phyloP scores from a whole-genome alignment of 805 yeast species.

The Wickerhamomyces bovis region DNA sequence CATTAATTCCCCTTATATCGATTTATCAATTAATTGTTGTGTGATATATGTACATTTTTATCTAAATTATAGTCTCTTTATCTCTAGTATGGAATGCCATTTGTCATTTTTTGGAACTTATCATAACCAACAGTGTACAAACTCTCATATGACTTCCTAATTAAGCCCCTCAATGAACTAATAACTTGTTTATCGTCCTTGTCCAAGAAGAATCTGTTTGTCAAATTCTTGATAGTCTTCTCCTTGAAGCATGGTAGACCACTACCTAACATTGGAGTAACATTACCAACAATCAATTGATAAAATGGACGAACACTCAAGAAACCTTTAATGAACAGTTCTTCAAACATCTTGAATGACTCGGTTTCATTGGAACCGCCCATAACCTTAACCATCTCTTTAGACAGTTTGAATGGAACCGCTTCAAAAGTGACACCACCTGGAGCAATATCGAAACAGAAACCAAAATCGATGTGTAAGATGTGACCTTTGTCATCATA shows the following conservation, averaged over 20 bases:
- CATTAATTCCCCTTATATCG: no score
- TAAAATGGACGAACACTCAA: conserved; percentile 83
- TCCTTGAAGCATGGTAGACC: conserved; percentile 93
- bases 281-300: conserved; percentile 79
- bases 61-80: no score
- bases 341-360: conserved; percentile 91
- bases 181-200: conserved; percentile 87
- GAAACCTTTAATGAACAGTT: conserved; percentile 87
- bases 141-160: conserved; percentile 79
- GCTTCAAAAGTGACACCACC: conserved; percentile 98
- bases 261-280: conserved; percentile 87
- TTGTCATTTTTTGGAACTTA: conserved; percentile 92
- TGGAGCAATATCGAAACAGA: conserved; percentile 97
- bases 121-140: conserved; percentile 91
- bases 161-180: conserved; percentile 62
- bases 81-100: conserved; percentile 85
- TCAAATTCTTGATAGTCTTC: conserved; percentile 71
- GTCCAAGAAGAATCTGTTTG: conserved; percentile 72
- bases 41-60: no score
- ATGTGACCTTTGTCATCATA: conserved; percentile 94
- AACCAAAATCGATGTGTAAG: conserved; percentile 95
- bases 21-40: no score
- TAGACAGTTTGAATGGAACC: conserved; percentile 95
- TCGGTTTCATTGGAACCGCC: conserved; percentile 87
- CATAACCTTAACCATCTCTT: conserved; percentile 93